phyloP scores from a whole-genome alignment of 352 stramenopile genomes.

The Phytophthora hybrid region DNA sequence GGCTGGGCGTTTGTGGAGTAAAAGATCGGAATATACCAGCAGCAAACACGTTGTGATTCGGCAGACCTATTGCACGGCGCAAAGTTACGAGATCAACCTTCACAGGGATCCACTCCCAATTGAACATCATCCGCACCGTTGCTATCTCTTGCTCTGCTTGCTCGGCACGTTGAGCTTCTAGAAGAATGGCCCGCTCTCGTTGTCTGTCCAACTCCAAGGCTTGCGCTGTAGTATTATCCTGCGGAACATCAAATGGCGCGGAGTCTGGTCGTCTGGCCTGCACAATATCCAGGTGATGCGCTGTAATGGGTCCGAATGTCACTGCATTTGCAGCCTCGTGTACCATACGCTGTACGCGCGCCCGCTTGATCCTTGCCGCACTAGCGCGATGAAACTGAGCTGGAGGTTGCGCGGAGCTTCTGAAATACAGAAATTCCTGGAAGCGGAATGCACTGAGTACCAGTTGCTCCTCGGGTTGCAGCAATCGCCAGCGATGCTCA shows the following conservation, averaged over 20 bases:
- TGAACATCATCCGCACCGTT: neutral
- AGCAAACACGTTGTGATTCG: neutral
- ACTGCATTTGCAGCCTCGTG: conserved; percentile 7
- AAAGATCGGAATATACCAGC: neutral
- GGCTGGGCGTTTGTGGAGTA: neutral
- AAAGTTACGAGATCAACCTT: neutral
- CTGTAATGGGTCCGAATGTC: conserved; percentile 4
- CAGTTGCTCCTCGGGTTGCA: neutral
- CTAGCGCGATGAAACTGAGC: conserved; percentile 13
- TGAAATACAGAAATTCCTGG: conserved; percentile 7
- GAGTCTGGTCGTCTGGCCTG: conserved; percentile 1
- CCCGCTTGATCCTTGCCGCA: neutral
- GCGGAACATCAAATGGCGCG: conserved; percentile 3
- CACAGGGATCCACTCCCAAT: conserved; percentile 8
- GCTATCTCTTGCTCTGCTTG: neutral
- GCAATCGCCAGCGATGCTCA: conserved; percentile 5
- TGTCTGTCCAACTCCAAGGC: conserved; percentile 1
- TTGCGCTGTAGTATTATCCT: conserved; percentile 8
- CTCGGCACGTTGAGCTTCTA: neutral
- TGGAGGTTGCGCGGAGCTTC: neutral
- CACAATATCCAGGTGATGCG: conserved; percentile 13
- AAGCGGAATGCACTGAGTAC: neutral
- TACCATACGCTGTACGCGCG: neutral
- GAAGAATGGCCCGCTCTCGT: neutral
- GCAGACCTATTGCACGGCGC: neutral